Evolutionary conservation across 1,284 basidiomycete species (phyloP), one percentile per base, ranked within the genome.

Genomic region (Phaffia rhodozyma): DNA sequence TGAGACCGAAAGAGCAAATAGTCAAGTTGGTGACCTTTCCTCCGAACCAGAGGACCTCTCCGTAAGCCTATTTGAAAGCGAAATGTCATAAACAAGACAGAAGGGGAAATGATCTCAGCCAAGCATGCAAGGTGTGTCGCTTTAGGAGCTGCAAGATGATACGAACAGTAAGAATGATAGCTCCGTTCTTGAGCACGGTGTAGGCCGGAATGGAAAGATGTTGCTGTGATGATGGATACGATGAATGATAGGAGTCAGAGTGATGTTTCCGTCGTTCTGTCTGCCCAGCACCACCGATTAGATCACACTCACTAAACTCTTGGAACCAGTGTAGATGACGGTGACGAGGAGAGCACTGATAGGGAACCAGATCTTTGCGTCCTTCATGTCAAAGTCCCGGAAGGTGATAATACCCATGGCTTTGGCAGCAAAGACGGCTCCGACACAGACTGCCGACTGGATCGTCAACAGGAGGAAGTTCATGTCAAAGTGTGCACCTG

Each of bases 181-280:
- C 97, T 70, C 98, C 75, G 75, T 99, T 99, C 78, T 99, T 99
- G 84, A 98, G 98, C 70, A 99, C 98, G 3, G 96, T 93, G 76
- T 92, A 93, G 32, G 94, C 85, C 0, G 91, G 91, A 74, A 97
- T 94, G 67, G 84, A 87, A 58, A 97, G 80, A 76, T 84, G 90
- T 89, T 94, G 92, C 89, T 94, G 71, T 30, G 59, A 25, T 32
- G 23, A 20, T 20, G 25, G 58, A 29, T 20, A 23, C 23, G 47
- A 27, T 48, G 21, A 11, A 60, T 58, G 7, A 38, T n/a, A 13
- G n/a, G 3, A 25, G 13, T 43, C 38, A 43, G 38, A 7, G 38
- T 43, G 38, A 43, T 43, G 38, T 43, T 43, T 43, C 13, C 7
- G 38, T 2, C 38, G 38, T 43, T 16, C 13, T 16, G 54, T 38